Evolutionary conservation across 441 rosid species (phyloP).

Genomic region (Geranium incanum): DNA sequence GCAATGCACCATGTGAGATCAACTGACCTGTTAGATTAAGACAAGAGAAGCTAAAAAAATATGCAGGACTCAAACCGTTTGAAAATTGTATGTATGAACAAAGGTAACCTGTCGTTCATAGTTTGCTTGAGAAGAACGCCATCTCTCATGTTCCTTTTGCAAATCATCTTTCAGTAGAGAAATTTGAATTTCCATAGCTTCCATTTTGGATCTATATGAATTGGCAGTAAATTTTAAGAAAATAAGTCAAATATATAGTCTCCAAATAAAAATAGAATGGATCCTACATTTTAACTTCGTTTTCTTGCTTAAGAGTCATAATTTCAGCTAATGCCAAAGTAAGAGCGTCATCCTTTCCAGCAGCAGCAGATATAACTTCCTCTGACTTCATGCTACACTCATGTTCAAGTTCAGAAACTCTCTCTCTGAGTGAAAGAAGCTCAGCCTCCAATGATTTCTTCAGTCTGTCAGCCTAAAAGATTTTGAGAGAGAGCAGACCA

Average conservation of each 20-base stretch:
- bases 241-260: constrained; percentile 1
- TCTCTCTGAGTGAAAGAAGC: constrained; percentile 53
- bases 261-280: background rate
- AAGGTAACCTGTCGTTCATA: constrained; percentile 89
- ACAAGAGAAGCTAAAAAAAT: background rate
- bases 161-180: constrained; percentile 59
- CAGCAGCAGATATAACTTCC: constrained; percentile 57
- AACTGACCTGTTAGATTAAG: background rate
- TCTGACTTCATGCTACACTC: constrained; percentile 65
- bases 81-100: background rate
- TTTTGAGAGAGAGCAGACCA: constrained; percentile 11
- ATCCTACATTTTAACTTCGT: constrained; percentile 50
- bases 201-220: constrained; percentile 62
- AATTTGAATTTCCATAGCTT: constrained; percentile 54
- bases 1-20: background rate
- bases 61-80: background rate
- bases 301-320: constrained; percentile 63
- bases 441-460: constrained; percentile 70
- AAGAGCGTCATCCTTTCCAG: constrained; percentile 66
- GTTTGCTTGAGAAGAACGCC: constrained; percentile 78
- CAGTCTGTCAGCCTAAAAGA: constrained; percentile 56
- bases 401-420: constrained; percentile 65
- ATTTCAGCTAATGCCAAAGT: constrained; percentile 59
- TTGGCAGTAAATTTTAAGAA: constrained; percentile 20
- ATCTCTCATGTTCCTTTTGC: constrained; percentile 67